Evolutionary conservation across 2,329 filamentous ascomycete genomes (phyloP).

Genomic region (Neonectria hederae): DNA sequence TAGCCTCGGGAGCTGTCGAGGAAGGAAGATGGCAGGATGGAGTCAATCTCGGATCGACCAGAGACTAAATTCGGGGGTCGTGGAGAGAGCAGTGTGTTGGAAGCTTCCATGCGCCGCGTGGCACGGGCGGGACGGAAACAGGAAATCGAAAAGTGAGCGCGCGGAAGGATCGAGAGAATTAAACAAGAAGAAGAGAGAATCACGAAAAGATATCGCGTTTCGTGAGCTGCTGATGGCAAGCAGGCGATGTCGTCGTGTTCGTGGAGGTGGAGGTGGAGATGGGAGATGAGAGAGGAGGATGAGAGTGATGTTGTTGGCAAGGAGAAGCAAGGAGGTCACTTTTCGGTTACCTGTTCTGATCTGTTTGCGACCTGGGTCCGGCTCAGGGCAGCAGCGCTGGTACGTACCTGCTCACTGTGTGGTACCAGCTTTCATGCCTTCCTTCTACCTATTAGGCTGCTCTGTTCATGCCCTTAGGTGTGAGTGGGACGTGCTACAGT

Average conservation of each 20-base stretch:
- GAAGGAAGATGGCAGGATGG: slow-evolving; percentile 24
- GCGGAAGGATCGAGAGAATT: slow-evolving; percentile 33
- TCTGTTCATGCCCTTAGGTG: slow-evolving; percentile 6
- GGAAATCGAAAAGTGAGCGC: slow-evolving; percentile 22
- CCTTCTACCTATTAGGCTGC: slow-evolving; percentile 10
- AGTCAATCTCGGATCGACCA: slow-evolving; percentile 41
- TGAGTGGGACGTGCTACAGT: slow-evolving; percentile 22
- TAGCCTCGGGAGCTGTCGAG: slow-evolving; percentile 32
- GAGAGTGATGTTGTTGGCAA: slow-evolving; percentile 39
- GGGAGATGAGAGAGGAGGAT: slow-evolving; percentile 27
- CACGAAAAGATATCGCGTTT: slow-evolving; percentile 36
- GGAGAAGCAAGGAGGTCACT: slow-evolving; percentile 41
- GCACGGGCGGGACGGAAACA: slow-evolving; percentile 35
- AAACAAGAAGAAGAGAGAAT: slow-evolving; percentile 23
- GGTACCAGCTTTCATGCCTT: slow-evolving; percentile 11
- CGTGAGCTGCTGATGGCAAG: slow-evolving; percentile 41
- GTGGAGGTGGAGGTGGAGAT: slow-evolving; percentile 28
- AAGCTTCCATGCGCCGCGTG: slow-evolving; percentile 53
- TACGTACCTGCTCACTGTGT: slow-evolving; percentile 19
- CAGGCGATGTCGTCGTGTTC: slow-evolving; percentile 38
- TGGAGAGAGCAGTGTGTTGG: slow-evolving; percentile 37
- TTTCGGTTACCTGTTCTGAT: slow-evolving; percentile 50
- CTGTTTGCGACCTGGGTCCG: slow-evolving; percentile 32
- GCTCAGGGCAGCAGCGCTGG: slow-evolving; percentile 9
- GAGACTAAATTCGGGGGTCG: slow-evolving; percentile 39